phyloP scores from a whole-genome alignment of 2,329 filamentous ascomycete genomes.

The Pseudogymnoascus sp. region DNA sequence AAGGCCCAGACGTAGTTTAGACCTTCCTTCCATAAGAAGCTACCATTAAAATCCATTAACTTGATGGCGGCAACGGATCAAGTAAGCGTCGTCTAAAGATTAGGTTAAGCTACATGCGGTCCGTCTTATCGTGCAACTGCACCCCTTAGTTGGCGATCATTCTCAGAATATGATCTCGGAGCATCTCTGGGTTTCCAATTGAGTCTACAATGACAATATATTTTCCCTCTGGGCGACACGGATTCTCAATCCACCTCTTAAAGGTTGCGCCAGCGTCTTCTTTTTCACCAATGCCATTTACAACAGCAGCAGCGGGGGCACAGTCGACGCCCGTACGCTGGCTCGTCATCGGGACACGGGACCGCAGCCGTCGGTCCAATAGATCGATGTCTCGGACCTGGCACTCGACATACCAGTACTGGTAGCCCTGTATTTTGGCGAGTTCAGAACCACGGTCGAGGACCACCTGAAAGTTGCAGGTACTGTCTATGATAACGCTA shows the following conservation, averaged over 20 bases:
- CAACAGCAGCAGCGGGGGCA: conserved; percentile 20
- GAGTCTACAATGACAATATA: conserved; percentile 24
- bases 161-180: conserved; percentile 20
- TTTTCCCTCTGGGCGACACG: conserved; percentile 24
- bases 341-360: conserved; percentile 24
- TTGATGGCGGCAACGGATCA: neutral
- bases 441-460: conserved; percentile 27
- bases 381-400: conserved; percentile 25
- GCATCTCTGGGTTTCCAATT: conserved; percentile 16
- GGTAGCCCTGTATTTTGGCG: conserved; percentile 20
- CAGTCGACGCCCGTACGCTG: conserved; percentile 26
- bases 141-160: conserved; percentile 14
- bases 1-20: neutral
- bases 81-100: neutral
- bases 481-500: conserved; percentile 32
- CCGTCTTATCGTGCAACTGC: neutral
- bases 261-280: conserved; percentile 21
- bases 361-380: conserved; percentile 25
- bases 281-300: neutral
- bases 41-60: neutral
- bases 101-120: neutral
- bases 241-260: conserved; percentile 26
- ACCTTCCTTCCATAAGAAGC: neutral
- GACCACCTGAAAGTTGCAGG: conserved; percentile 30
- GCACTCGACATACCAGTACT: conserved; percentile 30